Conservation (phyloP, 2,329 filamentous ascomycete genomes). For the Claviceps maximensis region DNA sequence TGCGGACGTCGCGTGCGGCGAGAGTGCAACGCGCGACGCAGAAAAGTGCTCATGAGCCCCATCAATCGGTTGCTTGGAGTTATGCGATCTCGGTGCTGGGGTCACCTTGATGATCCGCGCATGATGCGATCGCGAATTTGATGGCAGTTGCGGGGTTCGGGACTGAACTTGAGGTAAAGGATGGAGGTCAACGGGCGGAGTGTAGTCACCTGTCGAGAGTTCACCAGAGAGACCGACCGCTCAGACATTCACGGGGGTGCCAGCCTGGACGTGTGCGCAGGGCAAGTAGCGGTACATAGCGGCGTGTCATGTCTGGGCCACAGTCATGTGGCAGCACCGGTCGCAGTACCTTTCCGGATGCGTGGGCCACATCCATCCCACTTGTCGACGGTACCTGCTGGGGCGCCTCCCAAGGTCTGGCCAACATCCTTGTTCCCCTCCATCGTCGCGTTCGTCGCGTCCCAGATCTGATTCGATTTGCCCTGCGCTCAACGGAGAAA, state of each 20-base stretch:
- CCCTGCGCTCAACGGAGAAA: neutral
- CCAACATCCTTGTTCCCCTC: constrained; percentile 1
- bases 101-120: constrained; percentile 31
- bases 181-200: constrained; percentile 17
- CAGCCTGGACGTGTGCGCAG: neutral
- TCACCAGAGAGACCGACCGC: constrained; percentile 12
- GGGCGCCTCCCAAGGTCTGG: neutral
- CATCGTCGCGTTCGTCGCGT: constrained; percentile 16
- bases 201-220: constrained; percentile 17
- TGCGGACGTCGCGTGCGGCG: constrained; percentile 31
- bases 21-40: constrained; percentile 31
- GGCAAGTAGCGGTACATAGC: neutral
- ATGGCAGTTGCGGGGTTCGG: constrained; percentile 21
- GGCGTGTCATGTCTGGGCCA: neutral
- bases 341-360: constrained; percentile 11
- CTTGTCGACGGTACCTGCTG: neutral
- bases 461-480: constrained; percentile 2
- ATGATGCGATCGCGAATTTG: constrained; percentile 26
- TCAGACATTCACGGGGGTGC: neutral
- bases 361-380: constrained; percentile 7
- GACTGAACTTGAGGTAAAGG: constrained; percentile 14
- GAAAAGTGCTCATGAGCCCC: constrained; percentile 29
- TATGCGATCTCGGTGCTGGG: constrained; percentile 29
- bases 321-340: neutral
- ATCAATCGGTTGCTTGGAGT: constrained; percentile 22